Percentiles rank a stretch among this genome's conserved stretches.
Evolutionary conservation across 2,329 filamentous ascomycete genomes (phyloP).

Genomic region (Venturia effusa): DNA sequence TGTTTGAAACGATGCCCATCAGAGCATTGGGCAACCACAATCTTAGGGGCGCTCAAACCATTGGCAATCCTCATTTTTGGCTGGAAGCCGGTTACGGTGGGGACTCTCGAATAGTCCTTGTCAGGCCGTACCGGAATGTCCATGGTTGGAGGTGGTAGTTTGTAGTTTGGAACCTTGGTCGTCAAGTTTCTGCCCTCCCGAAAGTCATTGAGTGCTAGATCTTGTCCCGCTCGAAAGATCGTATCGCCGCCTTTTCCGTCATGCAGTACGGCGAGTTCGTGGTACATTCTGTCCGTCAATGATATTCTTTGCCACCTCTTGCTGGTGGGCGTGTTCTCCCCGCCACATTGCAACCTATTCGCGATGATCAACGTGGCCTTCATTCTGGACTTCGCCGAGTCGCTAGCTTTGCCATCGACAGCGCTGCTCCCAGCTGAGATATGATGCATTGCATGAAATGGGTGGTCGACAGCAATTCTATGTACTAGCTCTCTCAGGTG

Average conservation of each 20-base stretch:
- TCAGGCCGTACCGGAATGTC: constrained; percentile 64
- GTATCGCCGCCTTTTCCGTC: constrained; percentile 40
- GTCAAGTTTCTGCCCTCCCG: constrained; percentile 52
- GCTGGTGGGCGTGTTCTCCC: constrained; percentile 30
- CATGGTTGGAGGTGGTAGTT: constrained; percentile 82
- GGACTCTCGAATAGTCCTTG: constrained; percentile 65
- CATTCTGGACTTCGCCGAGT: constrained; percentile 58
- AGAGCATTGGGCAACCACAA: constrained; percentile 69
- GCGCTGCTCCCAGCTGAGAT: constrained; percentile 66
- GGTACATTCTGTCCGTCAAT: constrained; percentile 57
- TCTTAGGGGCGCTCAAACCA: constrained; percentile 87
- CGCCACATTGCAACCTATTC: constrained; percentile 31
- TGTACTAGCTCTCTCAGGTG: constrained; percentile 64
- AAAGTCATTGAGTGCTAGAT: constrained; percentile 53
- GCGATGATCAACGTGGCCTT: constrained; percentile 61
- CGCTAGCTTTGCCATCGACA: constrained; percentile 56
- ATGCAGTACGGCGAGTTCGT: constrained; percentile 52
- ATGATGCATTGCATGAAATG: constrained; percentile 95
- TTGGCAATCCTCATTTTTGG: constrained; percentile 73
- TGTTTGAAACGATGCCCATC: constrained; percentile 78
- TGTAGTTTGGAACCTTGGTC: constrained; percentile 50
- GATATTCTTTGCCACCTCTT: constrained; percentile 61
- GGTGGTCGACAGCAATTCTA: constrained; percentile 83
- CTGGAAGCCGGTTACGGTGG: constrained; percentile 62
- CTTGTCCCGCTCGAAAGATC: constrained; percentile 53